Conservation (phyloP, 2,329 filamentous ascomycete species). For the Calonectria henricotiae region DNA sequence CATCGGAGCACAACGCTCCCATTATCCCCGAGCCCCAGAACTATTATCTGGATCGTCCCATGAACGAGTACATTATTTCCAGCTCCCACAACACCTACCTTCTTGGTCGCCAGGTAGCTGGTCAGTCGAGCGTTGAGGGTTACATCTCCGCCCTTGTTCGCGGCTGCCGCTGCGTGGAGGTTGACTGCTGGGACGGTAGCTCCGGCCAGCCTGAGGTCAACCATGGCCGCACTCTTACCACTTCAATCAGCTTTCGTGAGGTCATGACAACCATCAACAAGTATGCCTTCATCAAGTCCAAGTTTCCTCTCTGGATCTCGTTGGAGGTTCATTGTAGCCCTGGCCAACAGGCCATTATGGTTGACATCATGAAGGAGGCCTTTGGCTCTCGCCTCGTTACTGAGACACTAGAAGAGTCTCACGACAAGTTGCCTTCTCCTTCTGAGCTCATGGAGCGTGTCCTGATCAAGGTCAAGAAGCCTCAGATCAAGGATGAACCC, state of each 20-base stretch:
- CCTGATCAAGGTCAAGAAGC: conserved; percentile 94
- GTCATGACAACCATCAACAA: conserved; percentile 95
- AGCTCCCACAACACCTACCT: conserved; percentile 99
- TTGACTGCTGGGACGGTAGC: conserved; percentile 97
- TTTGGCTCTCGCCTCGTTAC: conserved; percentile 87
- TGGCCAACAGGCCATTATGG: conserved; percentile 89
- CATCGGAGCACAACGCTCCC: conserved; percentile 81
- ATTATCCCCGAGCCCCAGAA: conserved; percentile 74
- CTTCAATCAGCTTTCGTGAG: conserved; percentile 89
- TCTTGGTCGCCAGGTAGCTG: conserved; percentile 89
- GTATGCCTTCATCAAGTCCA: conserved; percentile 91
- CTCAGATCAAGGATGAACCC: conserved; percentile 65
- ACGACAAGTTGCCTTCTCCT: conserved; percentile 83
- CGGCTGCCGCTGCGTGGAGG: conserved; percentile 95
- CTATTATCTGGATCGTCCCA: conserved; percentile 82
- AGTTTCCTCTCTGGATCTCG: conserved; percentile 92
- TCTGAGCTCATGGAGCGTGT: conserved; percentile 88
- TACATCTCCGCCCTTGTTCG: conserved; percentile 92
- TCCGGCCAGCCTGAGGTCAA: conserved; percentile 92
- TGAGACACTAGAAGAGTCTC: conserved; percentile 80
- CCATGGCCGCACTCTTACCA: conserved; percentile 92
- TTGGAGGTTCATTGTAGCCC: conserved; percentile 94
- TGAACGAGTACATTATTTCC: conserved; percentile 98
- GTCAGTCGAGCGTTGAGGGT: conserved; percentile 92
- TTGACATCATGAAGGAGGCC: conserved; percentile 87